Percentiles rank a stretch among this genome's conserved stretches.
These are phyloP conservation scores for Trametes cubensis DNA, from an alignment of 768 basidiomycete genomes.

Conservation along the genomic window DNA sequence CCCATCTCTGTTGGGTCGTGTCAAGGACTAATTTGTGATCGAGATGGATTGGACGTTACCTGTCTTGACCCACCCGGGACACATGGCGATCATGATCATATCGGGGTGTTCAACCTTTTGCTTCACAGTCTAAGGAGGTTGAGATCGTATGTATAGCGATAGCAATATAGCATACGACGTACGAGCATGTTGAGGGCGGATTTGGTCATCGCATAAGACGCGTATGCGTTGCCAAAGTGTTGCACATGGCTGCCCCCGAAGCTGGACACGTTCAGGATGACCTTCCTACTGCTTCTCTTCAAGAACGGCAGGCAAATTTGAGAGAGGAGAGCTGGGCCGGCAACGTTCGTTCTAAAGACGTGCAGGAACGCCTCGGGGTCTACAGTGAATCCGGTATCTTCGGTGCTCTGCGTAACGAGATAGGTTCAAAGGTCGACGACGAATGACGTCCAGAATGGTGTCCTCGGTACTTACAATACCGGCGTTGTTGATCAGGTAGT, in stretches of 20 bases:
- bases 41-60: constrained; percentile 1
- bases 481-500: constrained; percentile 45
- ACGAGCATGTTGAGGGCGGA: constrained; percentile 34
- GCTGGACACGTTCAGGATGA: constrained; percentile 39
- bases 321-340: constrained; percentile 39
- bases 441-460: no score
- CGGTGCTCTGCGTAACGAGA: no score
- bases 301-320: constrained; percentile 39
- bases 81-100: constrained; percentile 15
- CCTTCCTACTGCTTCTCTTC: constrained; percentile 34
- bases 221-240: constrained; percentile 24
- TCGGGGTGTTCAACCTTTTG: constrained; percentile 21
- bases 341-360: constrained; percentile 37
- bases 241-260: constrained; percentile 36
- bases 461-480: constrained; percentile 32
- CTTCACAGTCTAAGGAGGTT: constrained; percentile 20
- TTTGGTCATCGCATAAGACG: constrained; percentile 42
- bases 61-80: constrained; percentile 27
- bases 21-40: not conserved
- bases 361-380: constrained; percentile 28
- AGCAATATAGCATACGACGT: not conserved
- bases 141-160: not conserved
- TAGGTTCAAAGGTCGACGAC: no score
- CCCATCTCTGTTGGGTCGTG: constrained; percentile 17
- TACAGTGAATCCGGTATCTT: constrained; percentile 23